Evolutionary conservation across 305 asterid genomes (phyloP), one percentile per base, ranked within the genome.

Genomic region (Ajuga reptans): DNA sequence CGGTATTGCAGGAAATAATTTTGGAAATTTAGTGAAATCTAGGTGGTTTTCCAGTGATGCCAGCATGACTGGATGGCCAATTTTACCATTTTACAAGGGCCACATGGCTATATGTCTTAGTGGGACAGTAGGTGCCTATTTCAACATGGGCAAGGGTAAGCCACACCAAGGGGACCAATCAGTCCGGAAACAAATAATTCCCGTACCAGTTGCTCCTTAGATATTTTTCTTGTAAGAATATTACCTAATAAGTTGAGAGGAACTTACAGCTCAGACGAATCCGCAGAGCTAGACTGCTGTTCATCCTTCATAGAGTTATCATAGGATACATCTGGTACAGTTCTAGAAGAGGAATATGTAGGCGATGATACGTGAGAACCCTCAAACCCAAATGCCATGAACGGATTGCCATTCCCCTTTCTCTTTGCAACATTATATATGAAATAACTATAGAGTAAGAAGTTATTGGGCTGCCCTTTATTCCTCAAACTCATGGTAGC

Each of bases 401-500:
- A 77, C 8, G 84, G 83, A 75, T 74, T 79, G 69, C 57, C 68
- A 68, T 56, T 72, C 42, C 83, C 84, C 56, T 82, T 85, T 76
- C 84, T 82, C 82, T 78, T 86, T 14, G 85, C 83, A n/a, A 74
- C 84, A 80, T 85, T 82, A 79, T 80, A 84, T 39, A 85, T 76
- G 72, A 86, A 87, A 78, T 88, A 90, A 65, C 94, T 90, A 66
- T 82, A 87, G 66, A 81, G 66, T 66, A 81, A 74, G 77, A 87
- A 88, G 31, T 81, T 87, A 73, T 87, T 84, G 15, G 92, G 92
- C 78, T 80, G 86, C 73, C 84, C 84, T 75, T 79, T 81, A 70
- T 85, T 88, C 52, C 77, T 77, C 83, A 82, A 78, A 75, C 90
- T 83, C 96, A 84, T 87, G 72, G 89, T 83, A 71, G 84, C 84